Base-by-base conservation (phyloP, 2,329 filamentous ascomycete species). In the Aspergillus sp. region DNA sequence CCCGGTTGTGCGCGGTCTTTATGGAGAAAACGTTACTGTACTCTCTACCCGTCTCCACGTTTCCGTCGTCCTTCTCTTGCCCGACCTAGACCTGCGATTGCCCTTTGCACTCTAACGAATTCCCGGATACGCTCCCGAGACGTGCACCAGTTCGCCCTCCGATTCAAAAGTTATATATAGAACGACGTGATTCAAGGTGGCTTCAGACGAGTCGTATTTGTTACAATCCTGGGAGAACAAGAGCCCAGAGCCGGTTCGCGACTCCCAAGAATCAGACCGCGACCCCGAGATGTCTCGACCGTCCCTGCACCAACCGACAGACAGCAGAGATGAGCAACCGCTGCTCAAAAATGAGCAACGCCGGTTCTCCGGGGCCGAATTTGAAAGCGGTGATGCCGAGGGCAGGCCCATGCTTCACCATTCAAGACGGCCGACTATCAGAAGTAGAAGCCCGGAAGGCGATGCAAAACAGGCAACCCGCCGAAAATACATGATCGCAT, bases 401-500 rank as follows among this genome's bases (percentile, higher is more conserved):
- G 42, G 48, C 46, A 49, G 53, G 45, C 50, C 56, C 39, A 50
- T 56, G 50, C 52, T 63, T 44, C 64, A 60, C 46, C 61, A 59
- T 40, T 58, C 67, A 26, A 69, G 75, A 35, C 68, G 74, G 35
- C 81, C 78, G 26, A 80, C 80, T 8, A 78, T 93, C 63, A 78
- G 82, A 51, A 86, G 85, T 53, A 72, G 76, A 48, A 88, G 82
- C 52, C 83, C 85, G n/a, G 72, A 77, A 37, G 66, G 71, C 30
- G 66, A 69, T 22, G 68, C 76, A 12, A 72, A 73, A 43, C 63
- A 71, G 39, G 80, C 78, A 26, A 86, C 84, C 22, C 75, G 75
- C 53, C 81, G 76, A 54, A 86, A 86, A 61, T 96, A 98, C 62
- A 80, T 82, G 15, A 85, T 89, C 55, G 89, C 91, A 2, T 80